Evolutionary conservation across 768 basidiomycete genomes (phyloP), one percentile per base, ranked within the genome.

Genomic region (Naganishia friedmannii): DNA sequence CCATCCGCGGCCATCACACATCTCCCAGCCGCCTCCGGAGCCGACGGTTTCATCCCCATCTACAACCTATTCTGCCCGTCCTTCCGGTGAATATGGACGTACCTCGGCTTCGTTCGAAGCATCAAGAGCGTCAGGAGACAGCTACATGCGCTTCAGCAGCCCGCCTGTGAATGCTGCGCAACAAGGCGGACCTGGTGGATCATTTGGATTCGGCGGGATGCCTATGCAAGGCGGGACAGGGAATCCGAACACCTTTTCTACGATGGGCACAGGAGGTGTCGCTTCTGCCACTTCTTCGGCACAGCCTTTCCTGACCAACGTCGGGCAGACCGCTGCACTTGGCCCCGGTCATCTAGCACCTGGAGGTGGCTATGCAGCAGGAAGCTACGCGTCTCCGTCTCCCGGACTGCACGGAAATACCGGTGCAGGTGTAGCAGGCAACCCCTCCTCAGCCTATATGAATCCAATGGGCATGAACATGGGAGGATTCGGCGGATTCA

Each of bases 1-100:
- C 67, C 79, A 81, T 56, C 79, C 79, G 15, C 79, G 79, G 65
- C 79, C 79, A 1, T 79, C 79, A 0, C 79, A 81, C 73, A 77
- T 77, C 29, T 77, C 79, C 17, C 76, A 79, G 53, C 79, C 78
- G 48, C 79, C 79, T 28, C 79, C 79, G 4, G 79, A 81, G 73
- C 78, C 79, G 19, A 72, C 74, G 2, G 79, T 77, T 12, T 76
- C 79, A 34, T 76, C 75, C 15, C 73, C 79, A 54, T 78, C 78
- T 9, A 77, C 79, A 6, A 77, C 79, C 13, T 80, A 78, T 67
- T 75, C 77, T 6, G 74, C 74, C 31, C 76, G 79, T 9, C 77
- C 79, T 39, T 78, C 77, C 21, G 65, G 67, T 9, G 70, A 71
- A 32, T 57, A 67, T n/a, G 67, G 57, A 12, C 48, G 48, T n/a